phyloP scores from a whole-genome alignment of 1,284 basidiomycete genomes.

The Leccinum griseonigrum region DNA sequence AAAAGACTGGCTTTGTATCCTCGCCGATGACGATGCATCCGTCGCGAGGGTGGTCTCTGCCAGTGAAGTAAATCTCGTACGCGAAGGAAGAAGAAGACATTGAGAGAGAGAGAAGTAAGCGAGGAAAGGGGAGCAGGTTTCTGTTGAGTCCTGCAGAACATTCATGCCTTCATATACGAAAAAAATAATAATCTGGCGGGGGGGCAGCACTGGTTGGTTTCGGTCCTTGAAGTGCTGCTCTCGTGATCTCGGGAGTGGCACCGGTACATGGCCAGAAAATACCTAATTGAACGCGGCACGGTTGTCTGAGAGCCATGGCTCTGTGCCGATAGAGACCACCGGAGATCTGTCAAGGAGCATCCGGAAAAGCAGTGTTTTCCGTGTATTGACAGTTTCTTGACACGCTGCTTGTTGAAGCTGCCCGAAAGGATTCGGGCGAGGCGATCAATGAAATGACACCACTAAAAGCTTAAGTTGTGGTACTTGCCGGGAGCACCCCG shows the following conservation, averaged over 20 bases:
- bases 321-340: conserved; percentile 12
- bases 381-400: conserved; percentile 6
- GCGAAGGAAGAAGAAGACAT: conserved; percentile 33
- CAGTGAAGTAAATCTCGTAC: conserved; percentile 67
- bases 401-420: conserved; percentile 5
- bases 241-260: conserved; percentile 44
- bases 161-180: conserved; percentile 32
- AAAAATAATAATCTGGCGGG: conserved; percentile 2
- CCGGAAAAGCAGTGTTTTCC: conserved; percentile 13
- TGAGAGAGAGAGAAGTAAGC: background rate
- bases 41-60: conserved; percentile 60
- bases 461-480: conserved; percentile 26
- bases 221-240: conserved; percentile 26
- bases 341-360: conserved; percentile 21
- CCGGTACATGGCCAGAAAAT: conserved; percentile 40
- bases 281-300: conserved; percentile 48
- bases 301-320: conserved; percentile 12
- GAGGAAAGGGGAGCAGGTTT: background rate
- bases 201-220: conserved; percentile 4
- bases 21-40: conserved; percentile 66
- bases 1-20: conserved; percentile 56
- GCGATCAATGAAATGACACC: conserved; percentile 24
- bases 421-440: conserved; percentile 15
- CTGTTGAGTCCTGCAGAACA: conserved; percentile 5
- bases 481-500: conserved; percentile 23